phyloP scores from a whole-genome alignment of 2,329 filamentous ascomycete species.

The Fusarium cyanostomum region DNA sequence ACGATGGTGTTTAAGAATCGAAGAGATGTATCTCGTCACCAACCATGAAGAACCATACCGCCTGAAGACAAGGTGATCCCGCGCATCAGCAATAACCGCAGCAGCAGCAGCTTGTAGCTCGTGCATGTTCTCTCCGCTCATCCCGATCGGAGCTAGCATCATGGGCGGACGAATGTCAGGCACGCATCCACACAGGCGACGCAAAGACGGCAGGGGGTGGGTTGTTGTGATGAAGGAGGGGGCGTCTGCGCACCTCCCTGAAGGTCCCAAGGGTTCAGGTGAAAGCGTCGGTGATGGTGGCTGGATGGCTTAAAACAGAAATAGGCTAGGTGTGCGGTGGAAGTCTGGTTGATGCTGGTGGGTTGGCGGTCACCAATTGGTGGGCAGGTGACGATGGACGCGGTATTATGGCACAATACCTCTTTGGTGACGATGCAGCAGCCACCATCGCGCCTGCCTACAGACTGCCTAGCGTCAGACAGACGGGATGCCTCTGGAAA shows the following conservation, averaged over 20 bases:
- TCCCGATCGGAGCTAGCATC: constrained; percentile 41
- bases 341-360: constrained; percentile 9
- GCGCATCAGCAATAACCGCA: constrained; percentile 7
- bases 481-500: too few species aligned
- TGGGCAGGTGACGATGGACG: constrained; percentile 33
- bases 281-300: constrained; percentile 18
- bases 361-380: constrained; percentile 8
- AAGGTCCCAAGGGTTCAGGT: constrained; percentile 26
- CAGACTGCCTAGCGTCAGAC: neutral
- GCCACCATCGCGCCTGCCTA: constrained; percentile 4
- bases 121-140: constrained; percentile 32
- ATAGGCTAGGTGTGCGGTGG: neutral
- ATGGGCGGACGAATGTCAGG: constrained; percentile 37
- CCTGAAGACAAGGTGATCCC: constrained; percentile 10
- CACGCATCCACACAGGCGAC: constrained; percentile 30
- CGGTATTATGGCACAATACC: constrained; percentile 23
- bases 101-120: constrained; percentile 2
- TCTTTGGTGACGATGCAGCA: constrained; percentile 10
- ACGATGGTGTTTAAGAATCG: constrained; percentile 8
- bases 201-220: constrained; percentile 19
- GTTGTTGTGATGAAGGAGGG: neutral
- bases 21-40: constrained; percentile 29
- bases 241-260: constrained; percentile 18
- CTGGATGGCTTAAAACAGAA: constrained; percentile 13
- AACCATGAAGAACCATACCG: constrained; percentile 11